Conservation (phyloP, 2,329 filamentous ascomycete species). For the Xylariaceae sp. region DNA sequence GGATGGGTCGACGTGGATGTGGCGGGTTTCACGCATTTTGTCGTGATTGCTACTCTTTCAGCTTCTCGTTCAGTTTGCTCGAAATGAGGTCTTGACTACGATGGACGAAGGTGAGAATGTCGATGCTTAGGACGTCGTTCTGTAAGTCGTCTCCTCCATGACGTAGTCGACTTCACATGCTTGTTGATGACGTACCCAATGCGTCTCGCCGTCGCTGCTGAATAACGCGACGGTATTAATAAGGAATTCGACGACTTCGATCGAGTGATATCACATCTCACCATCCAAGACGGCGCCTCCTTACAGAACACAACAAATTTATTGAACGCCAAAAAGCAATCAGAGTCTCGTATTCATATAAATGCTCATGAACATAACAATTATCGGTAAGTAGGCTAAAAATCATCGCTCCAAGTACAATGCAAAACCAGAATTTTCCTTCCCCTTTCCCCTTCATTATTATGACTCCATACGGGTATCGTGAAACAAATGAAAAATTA, state of each 20-base stretch:
- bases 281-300: no score
- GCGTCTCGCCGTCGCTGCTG: constrained; percentile 1
- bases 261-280: no score
- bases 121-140: neutral
- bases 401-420: no score
- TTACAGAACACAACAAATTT: no score
- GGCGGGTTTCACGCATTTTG: constrained; percentile 22
- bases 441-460: no score
- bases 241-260: neutral
- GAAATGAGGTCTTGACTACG: neutral
- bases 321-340: no score
- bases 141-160: neutral
- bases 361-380: no score
- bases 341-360: no score
- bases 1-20: constrained; percentile 25
- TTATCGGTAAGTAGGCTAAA: no score
- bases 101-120: neutral
- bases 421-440: no score
- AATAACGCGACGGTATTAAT: neutral
- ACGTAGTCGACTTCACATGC: constrained; percentile 2
- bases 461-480: no score
- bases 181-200: constrained; percentile 6
- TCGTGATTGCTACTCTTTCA: neutral
- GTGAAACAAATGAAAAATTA: no score
- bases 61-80: neutral